Evolutionary conservation across 495 filamentous ascomycete genomes (phyloP).

Genomic region (Pseudomonodictys pantanalensis): DNA sequence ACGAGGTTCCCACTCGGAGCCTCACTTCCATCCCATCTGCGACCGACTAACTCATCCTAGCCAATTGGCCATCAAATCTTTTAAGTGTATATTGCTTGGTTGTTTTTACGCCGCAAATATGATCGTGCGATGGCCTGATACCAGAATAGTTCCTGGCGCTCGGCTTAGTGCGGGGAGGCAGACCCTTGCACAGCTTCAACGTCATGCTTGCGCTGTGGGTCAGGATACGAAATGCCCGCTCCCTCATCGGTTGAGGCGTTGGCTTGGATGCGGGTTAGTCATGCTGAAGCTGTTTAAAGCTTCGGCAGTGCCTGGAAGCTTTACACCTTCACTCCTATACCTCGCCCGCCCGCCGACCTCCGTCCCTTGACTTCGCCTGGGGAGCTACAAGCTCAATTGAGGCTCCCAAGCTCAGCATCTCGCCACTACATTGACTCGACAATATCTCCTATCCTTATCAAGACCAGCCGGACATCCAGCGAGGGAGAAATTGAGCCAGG

Average conservation of each 20-base stretch:
- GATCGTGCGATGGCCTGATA: neutral
- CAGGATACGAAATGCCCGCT: neutral
- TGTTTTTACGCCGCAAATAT: too few species aligned
- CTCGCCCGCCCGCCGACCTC: neutral
- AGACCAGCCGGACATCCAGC: neutral
- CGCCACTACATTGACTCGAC: too few species aligned
- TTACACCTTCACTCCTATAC: neutral
- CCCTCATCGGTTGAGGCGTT: too few species aligned
- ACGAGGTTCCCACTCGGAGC: too few species aligned
- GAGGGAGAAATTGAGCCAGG: neutral
- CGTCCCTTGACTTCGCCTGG: neutral
- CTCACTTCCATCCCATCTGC: too few species aligned
- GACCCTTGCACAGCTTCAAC: constrained; percentile 2
- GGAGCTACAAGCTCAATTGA: too few species aligned
- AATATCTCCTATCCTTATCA: too few species aligned
- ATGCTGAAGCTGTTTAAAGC: constrained; percentile 8
- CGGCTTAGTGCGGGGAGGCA: neutral
- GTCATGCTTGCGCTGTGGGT: constrained; percentile 12
- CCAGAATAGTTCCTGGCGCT: neutral
- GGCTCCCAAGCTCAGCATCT: too few species aligned
- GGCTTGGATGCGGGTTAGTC: too few species aligned
- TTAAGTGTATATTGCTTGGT: too few species aligned
- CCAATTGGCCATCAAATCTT: too few species aligned
- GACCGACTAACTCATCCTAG: too few species aligned
- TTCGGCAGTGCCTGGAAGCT: neutral